A percentile compares a stretch with the other conserved stretches of the same genome.
phyloP scores from a whole-genome alignment of 2,329 filamentous ascomycete genomes.

The Cercospora berteroae region DNA sequence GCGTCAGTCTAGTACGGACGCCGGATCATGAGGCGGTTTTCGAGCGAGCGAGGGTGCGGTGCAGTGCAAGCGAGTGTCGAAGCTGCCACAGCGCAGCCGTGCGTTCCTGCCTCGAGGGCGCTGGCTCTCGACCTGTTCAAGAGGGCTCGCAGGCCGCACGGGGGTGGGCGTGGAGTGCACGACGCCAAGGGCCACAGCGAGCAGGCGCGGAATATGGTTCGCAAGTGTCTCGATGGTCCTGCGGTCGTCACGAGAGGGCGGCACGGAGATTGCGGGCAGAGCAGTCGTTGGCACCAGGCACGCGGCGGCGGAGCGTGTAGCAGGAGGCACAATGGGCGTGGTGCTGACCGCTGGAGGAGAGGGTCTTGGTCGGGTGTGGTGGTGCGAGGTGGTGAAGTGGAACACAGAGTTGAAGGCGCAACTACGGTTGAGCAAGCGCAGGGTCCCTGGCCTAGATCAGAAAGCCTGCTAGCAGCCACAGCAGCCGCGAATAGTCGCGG shows the following conservation, averaged over 20 bases:
- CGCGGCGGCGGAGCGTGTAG: not conserved
- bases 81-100: not conserved
- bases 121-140: not conserved
- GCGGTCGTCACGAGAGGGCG: not conserved
- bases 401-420: not conserved
- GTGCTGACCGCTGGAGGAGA: not conserved
- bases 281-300: not conserved
- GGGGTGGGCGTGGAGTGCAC: not conserved
- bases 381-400: not conserved
- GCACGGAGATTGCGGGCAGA: not conserved
- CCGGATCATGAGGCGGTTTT: slow-evolving; percentile 15
- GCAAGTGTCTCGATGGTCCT: not conserved
- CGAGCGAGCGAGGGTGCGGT: not conserved
- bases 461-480: not conserved
- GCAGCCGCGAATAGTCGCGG: not conserved
- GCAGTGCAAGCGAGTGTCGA: not conserved
- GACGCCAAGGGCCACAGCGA: not conserved
- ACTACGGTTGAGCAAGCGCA: not conserved
- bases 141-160: not conserved
- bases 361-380: not conserved
- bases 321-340: not conserved
- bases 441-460: not conserved
- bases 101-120: not conserved
- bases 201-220: not conserved
- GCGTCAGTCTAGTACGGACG: slow-evolving; percentile 6